Evolutionary conservation across 768 basidiomycete species (phyloP).

Genomic region (Dacryopinax spathularia): DNA sequence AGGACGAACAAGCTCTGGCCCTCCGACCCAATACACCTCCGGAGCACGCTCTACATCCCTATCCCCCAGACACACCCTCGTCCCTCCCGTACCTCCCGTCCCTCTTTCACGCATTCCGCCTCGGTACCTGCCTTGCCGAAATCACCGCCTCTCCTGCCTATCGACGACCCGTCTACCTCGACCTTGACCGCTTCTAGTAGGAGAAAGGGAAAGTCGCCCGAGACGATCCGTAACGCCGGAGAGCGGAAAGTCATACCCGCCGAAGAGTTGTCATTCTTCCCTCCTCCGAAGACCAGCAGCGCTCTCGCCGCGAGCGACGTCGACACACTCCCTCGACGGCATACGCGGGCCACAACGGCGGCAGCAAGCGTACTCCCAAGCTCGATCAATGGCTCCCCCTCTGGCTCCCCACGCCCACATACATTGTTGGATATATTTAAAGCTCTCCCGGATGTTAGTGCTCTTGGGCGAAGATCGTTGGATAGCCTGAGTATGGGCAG

Average conservation of each 20-base stretch:
- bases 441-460: not conserved
- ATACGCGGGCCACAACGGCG: not conserved
- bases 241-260: not conserved
- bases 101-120: not conserved
- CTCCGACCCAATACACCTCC: conserved; percentile 80
- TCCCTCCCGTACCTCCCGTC: not conserved
- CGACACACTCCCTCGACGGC: not conserved
- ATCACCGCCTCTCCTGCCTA: not conserved
- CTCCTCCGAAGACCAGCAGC: not conserved
- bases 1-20: conserved; percentile 87
- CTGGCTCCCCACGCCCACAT: not conserved
- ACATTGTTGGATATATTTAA: not conserved
- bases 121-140: not conserved
- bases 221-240: not conserved
- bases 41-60: conserved; percentile 70
- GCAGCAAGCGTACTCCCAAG: not conserved
- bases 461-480: not conserved
- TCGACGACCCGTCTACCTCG: not conserved
- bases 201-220: no score
- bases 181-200: not conserved
- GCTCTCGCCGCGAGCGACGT: not conserved
- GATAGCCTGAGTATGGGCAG: not conserved
- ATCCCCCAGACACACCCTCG: conserved; percentile 9
- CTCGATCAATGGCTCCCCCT: not conserved
- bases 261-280: not conserved